Evolutionary conservation across 768 basidiomycete genomes (phyloP).

Genomic region (Pisolithus albus): DNA sequence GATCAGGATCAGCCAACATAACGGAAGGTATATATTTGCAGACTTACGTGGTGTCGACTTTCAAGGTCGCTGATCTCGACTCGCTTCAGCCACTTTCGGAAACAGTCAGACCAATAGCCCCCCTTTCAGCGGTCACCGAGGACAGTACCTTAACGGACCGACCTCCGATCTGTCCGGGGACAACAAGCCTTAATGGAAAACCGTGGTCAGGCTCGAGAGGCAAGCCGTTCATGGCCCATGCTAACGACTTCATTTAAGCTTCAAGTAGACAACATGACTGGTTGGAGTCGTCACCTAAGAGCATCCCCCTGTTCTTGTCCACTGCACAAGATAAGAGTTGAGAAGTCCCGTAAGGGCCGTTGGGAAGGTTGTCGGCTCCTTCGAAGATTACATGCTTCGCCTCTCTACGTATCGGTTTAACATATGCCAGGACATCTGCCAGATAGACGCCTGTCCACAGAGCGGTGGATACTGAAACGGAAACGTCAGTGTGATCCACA

Average conservation of each 20-base stretch:
- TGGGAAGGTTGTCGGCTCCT: slow-evolving; percentile 48
- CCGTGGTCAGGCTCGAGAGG: slow-evolving; percentile 59
- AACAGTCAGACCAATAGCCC: not conserved
- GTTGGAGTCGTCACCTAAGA: slow-evolving; percentile 28
- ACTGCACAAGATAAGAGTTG: slow-evolving; percentile 41
- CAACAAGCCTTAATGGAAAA: slow-evolving; percentile 54
- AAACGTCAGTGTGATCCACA: slow-evolving; percentile 7
- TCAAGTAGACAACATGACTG: not conserved
- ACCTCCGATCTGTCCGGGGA: slow-evolving; percentile 60
- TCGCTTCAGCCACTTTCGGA: slow-evolving; percentile 44
- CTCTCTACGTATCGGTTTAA: slow-evolving; percentile 29
- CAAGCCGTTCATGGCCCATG: slow-evolving; percentile 56
- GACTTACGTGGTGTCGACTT: slow-evolving; percentile 45
- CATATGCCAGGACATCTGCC: slow-evolving; percentile 44
- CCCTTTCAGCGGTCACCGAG: not conserved
- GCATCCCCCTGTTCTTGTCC: slow-evolving; percentile 42
- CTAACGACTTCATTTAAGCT: slow-evolving; percentile 7
- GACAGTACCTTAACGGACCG: slow-evolving; percentile 37
- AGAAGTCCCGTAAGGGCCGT: slow-evolving; percentile 55
- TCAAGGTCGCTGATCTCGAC: slow-evolving; percentile 48
- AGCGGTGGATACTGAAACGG: slow-evolving; percentile 38
- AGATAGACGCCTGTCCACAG: slow-evolving; percentile 57
- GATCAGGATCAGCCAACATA: not conserved
- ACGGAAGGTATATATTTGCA: not conserved
- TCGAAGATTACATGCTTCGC: slow-evolving; percentile 54